phyloP scores from a whole-genome alignment of 163 green algal genomes.

The Chlorella variabilis region DNA sequence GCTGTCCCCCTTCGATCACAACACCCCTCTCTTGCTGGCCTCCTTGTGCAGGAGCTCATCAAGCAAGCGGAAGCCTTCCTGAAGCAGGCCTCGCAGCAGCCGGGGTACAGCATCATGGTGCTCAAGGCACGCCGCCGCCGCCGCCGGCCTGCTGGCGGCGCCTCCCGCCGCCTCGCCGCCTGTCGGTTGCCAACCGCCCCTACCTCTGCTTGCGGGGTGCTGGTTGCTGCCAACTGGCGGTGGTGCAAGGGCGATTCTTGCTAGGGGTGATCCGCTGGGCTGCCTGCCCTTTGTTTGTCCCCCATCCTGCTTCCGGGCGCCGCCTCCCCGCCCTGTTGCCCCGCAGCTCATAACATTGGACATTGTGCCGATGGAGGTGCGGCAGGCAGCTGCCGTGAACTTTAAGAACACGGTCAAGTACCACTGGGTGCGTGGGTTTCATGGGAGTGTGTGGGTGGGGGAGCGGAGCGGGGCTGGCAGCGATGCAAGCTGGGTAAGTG shows the following conservation, averaged over 20 bases:
- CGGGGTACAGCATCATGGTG: conserved; percentile 79
- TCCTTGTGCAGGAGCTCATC: conserved; percentile 73
- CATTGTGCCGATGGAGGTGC: conserved; percentile 73
- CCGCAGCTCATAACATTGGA: conserved; percentile 76
- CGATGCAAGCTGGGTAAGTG: no score
- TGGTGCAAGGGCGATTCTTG: no score
- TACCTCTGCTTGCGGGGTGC: no score
- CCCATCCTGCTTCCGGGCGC: no score
- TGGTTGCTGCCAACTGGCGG: background rate
- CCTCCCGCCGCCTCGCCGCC: background rate
- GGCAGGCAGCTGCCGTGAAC: conserved; percentile 92
- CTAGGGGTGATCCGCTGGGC: no score
- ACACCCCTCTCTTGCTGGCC: background rate
- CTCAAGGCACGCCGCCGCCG: conserved; percentile 60
- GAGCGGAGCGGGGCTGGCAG: no score
- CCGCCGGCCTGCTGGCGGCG: background rate
- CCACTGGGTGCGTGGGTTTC: conserved; percentile 77
- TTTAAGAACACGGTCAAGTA: conserved; percentile 99
- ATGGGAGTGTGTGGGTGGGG: no score
- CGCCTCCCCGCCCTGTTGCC: background rate
- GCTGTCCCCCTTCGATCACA: background rate
- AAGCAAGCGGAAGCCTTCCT: conserved; percentile 84
- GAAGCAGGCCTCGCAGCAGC: conserved; percentile 69
- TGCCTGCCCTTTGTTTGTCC: no score
- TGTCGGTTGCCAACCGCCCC: conserved; percentile 23